Evolutionary conservation across 2,329 filamentous ascomycete species (phyloP), one percentile per base, ranked within the genome.

Genomic region (Tolypocladium ovalisporum): DNA sequence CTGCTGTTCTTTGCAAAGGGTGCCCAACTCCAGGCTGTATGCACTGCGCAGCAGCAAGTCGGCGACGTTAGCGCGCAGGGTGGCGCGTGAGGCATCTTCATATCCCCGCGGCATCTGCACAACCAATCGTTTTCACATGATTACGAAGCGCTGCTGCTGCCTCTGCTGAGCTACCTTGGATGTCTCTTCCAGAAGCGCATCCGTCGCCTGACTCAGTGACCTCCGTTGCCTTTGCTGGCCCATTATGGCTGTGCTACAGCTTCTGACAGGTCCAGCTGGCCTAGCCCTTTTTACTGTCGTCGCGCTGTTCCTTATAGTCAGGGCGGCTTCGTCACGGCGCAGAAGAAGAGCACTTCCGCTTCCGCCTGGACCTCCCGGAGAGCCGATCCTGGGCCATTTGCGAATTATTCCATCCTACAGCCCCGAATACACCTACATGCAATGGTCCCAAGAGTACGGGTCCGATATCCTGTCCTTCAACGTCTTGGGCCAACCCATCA

Each of bases 381-480:
- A 73, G 36, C 72, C 72, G 1, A 64, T 80, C 17, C 65, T 76
- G 7, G 78, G 78, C 4, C 76, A 76, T 54, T 62, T 70, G 7
- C 72, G 74, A 4, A 69, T 81, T 56, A 69, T 76, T 13, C 78
- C 70, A 0, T 62, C 64, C 3, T 61, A 68, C 54, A 67, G 66
- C 51, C 67, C 70, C 4, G 68, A 70, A 36, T 65, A 66, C 52
- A 62, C 63, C 6, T 71, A 69, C 56, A 66, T 67, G 58, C 57
- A 58, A 42, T 68, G 66, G 66, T 66, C 65, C 1, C 58, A 64
- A 15, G 58, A 70, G 87, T 71, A 88, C 88, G 69, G 83, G 1
- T 70, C 68, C 27, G 67, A 70, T 37, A 59, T 70, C 2, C 49
- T 70, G 2, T 75, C 61, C 58, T 70, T 62, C 69, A 71, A 60